These are phyloP conservation scores for Delonix regia DNA, from an alignment of 306 rosid genomes.

Conservation along the genomic window DNA sequence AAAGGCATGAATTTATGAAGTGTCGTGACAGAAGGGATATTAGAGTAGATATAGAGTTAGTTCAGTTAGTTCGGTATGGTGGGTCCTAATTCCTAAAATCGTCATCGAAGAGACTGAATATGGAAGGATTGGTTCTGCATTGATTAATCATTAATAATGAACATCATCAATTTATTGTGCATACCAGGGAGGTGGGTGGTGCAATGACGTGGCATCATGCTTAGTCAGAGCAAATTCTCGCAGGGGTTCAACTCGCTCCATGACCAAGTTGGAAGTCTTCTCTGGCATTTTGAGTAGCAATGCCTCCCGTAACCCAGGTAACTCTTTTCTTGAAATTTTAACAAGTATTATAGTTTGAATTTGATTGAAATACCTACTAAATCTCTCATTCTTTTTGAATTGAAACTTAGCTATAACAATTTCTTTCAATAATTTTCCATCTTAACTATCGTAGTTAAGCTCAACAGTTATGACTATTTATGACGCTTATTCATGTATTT, in stretches of 20 bases:
- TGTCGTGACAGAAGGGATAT: conserved; percentile 20
- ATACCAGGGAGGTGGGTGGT: conserved; percentile 96
- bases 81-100: conserved; percentile 38
- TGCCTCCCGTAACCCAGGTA: conserved; percentile 90
- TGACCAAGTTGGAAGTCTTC: conserved; percentile 70
- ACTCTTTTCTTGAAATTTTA: not conserved
- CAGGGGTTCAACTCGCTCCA: conserved; percentile 79
- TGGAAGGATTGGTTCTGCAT: not conserved
- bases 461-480: not conserved
- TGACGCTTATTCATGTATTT: too few species aligned
- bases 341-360: conserved; percentile 2
- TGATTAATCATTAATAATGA: conserved; percentile 23
- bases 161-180: not conserved
- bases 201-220: conserved; percentile 79
- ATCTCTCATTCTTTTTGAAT: too few species aligned
- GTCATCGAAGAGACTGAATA: conserved; percentile 7
- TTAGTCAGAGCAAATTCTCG: conserved; percentile 72
- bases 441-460: not conserved
- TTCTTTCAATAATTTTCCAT: not conserved
- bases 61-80: conserved; percentile 34
- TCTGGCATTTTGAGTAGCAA: conserved; percentile 78
- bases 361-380: not conserved
- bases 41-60: not conserved
- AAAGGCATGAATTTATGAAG: conserved; percentile 30
- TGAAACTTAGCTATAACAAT: not conserved